Percentiles rank a stretch among this genome's conserved stretches.
Conservation (phyloP, 2,329 filamentous ascomycete genomes). For the Fonsecaea multimorphosa region DNA sequence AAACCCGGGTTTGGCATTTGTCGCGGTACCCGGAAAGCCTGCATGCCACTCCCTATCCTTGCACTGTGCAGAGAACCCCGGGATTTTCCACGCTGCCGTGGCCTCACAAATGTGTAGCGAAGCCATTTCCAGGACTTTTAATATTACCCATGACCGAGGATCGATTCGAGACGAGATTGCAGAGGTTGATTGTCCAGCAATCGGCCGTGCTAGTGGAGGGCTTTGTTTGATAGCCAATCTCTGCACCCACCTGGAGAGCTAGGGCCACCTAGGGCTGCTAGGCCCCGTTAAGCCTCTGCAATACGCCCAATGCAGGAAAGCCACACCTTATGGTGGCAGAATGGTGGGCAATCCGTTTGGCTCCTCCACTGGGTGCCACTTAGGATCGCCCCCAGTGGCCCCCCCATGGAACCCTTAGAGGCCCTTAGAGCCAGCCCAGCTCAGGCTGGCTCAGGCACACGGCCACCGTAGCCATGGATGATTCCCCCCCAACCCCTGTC, state of each 20-base stretch:
- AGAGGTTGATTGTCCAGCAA: conserved; percentile 2
- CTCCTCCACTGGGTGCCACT: conserved; percentile 12
- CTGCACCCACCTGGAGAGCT: conserved; percentile 10
- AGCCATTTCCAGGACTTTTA: neutral
- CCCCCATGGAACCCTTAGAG: conserved; percentile 13
- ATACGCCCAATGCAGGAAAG: conserved; percentile 18
- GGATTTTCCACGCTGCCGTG: conserved; percentile 1
- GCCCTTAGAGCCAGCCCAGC: conserved; percentile 8
- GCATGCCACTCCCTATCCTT: conserved; percentile 1
- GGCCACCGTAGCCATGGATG: conserved; percentile 15
- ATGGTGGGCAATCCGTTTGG: conserved; percentile 6
- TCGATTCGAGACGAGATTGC: conserved; percentile 27
- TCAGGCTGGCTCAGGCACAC: conserved; percentile 22
- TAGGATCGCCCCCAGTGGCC: conserved; percentile 19
- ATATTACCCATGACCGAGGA: neutral
- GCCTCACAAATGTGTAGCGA: conserved; percentile 8
- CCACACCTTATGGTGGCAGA: conserved; percentile 9
- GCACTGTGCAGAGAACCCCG: conserved; percentile 10
- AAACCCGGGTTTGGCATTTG: conserved; percentile 7
- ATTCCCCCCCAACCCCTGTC: conserved; percentile 15
- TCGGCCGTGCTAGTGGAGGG: conserved; percentile 12
- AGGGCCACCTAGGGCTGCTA: neutral
- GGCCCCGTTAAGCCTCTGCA: conserved; percentile 10
- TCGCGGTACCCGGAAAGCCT: neutral
- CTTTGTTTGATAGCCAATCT: conserved; percentile 18